These are phyloP conservation scores for Ceratocystis destructans DNA, from an alignment of 2,329 filamentous ascomycete genomes.

Conservation along the genomic window DNA sequence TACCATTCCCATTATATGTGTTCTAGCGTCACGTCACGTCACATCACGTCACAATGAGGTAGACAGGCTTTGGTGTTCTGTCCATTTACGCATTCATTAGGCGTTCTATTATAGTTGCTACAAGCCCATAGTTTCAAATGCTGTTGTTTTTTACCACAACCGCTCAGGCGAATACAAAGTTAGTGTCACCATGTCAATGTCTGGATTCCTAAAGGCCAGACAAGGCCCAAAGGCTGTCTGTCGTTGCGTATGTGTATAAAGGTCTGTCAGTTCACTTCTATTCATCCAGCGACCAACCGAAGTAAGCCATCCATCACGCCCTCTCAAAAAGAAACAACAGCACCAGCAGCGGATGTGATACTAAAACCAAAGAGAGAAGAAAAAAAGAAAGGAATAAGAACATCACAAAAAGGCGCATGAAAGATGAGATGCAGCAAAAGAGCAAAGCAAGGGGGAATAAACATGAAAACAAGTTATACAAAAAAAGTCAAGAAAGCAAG, in stretches of 20 bases:
- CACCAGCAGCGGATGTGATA: background rate
- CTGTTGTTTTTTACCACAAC: no score
- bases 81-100: no score
- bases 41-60: no score
- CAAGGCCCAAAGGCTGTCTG: background rate
- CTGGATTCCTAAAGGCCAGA: background rate
- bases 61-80: no score
- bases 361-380: background rate
- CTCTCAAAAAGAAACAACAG: background rate
- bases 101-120: no score
- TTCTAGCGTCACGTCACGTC: no score
- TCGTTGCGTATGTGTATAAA: background rate
- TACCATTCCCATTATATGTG: no score
- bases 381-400: background rate
- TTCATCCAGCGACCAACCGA: background rate
- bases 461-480: background rate
- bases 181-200: background rate
- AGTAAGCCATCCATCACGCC: background rate
- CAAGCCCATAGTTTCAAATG: no score
- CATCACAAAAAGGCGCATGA: background rate
- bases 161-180: background rate
- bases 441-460: constrained; percentile 6
- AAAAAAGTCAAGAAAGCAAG: background rate
- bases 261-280: background rate
- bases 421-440: constrained; percentile 3